phyloP scores from a whole-genome alignment of 305 asterid genomes.

The Fraxinus latifolia region DNA sequence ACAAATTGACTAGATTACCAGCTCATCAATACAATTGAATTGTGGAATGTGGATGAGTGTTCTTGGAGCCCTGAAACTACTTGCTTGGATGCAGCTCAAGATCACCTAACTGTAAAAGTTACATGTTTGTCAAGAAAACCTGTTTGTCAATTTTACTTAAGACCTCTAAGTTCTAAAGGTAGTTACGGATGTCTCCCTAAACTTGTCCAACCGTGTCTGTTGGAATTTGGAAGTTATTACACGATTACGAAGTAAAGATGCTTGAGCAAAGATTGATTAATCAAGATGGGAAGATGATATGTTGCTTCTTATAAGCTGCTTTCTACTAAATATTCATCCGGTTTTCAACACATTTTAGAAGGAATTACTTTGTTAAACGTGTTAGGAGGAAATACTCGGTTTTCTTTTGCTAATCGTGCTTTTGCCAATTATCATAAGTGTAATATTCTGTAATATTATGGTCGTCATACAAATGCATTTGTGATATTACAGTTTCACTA shows the following conservation, averaged over 20 bases:
- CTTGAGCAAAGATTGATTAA: not conserved
- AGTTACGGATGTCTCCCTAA: not conserved
- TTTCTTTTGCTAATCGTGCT: not conserved
- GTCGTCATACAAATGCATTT: not conserved
- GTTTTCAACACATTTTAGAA: not conserved
- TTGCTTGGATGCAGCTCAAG: too few relatives aligned
- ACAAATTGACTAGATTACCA: not conserved
- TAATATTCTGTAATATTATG: not conserved
- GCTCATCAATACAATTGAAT: not conserved
- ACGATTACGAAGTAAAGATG: not conserved
- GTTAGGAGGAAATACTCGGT: not conserved
- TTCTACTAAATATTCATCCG: not conserved
- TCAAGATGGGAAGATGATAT: not conserved
- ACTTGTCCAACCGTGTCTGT: not conserved
- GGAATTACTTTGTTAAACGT: not conserved
- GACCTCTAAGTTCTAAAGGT: not conserved
- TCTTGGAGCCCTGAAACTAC: too few relatives aligned
- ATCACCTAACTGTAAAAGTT: not conserved
- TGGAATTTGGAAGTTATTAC: not conserved
- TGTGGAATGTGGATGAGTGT: not conserved
- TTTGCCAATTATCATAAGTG: not conserved
- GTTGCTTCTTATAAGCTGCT: not conserved
- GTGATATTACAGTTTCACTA: not conserved
- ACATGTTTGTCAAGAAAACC: not conserved
- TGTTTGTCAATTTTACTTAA: not conserved